Evolutionary conservation across 2,329 filamentous ascomycete species (phyloP).

Genomic region (Clarireedia monteithiana): DNA sequence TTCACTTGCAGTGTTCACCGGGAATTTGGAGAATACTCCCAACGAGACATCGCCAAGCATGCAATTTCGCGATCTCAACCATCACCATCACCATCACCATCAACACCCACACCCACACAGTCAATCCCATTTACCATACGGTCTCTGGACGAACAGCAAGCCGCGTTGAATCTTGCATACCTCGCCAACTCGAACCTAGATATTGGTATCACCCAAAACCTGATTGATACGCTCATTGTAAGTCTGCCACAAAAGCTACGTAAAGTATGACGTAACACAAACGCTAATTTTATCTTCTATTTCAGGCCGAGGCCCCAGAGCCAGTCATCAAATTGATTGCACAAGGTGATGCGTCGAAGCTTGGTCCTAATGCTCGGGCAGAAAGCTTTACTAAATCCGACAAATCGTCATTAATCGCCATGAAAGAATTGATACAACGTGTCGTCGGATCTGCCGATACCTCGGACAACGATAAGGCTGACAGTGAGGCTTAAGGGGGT

Average conservation of each 20-base stretch:
- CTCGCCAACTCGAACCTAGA: conserved; percentile 44
- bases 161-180: conserved; percentile 55
- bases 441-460: too few species aligned
- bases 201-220: conserved; percentile 34
- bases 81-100: not conserved
- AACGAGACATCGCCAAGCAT: conserved; percentile 3
- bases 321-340: conserved; percentile 33
- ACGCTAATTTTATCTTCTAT: conserved; percentile 18
- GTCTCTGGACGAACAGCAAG: conserved; percentile 52
- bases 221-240: conserved; percentile 57
- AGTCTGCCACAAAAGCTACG: conserved; percentile 30
- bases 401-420: conserved; percentile 14
- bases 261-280: not conserved
- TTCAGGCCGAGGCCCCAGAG: conserved; percentile 35
- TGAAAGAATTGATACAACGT: conserved; percentile 7
- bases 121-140: conserved; percentile 1
- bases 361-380: not conserved
- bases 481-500: too few species aligned
- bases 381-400: conserved; percentile 10
- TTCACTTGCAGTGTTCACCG: conserved; percentile 8
- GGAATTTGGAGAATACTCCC: conserved; percentile 11
- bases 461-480: too few species aligned
- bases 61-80: conserved; percentile 10
- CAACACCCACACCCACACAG: not conserved
- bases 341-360: conserved; percentile 18